Evolutionary conservation across 2,329 filamentous ascomycete genomes (phyloP).

Genomic region (Penicillium sp.): DNA sequence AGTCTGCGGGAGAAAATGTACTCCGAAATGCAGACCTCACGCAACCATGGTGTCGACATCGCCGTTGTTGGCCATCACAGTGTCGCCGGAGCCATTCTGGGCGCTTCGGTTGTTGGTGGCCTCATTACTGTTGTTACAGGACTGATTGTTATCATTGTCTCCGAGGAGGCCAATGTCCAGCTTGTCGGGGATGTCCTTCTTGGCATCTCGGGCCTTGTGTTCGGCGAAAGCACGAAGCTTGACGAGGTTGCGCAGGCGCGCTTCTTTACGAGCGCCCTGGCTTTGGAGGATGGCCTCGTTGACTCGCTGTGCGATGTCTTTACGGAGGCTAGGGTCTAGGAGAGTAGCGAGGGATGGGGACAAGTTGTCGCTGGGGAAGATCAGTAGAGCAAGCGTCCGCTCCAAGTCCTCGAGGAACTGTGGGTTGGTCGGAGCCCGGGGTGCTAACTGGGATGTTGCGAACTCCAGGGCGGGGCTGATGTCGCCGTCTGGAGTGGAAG

Average conservation of each 20-base stretch:
- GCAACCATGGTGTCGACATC: slow-evolving; percentile 45
- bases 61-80: slow-evolving; percentile 45
- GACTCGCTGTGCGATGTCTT: slow-evolving; percentile 81
- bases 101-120: slow-evolving; percentile 17
- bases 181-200: slow-evolving; percentile 49
- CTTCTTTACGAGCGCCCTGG: slow-evolving; percentile 72
- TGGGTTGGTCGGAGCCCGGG: slow-evolving; percentile 77
- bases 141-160: slow-evolving; percentile 20
- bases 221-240: slow-evolving; percentile 86
- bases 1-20: not conserved
- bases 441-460: slow-evolving; percentile 82
- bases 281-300: slow-evolving; percentile 83
- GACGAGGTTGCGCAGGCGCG: slow-evolving; percentile 78
- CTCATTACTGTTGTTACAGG: slow-evolving; percentile 26
- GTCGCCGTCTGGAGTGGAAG: slow-evolving; percentile 65
- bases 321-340: slow-evolving; percentile 75
- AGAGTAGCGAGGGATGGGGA: slow-evolving; percentile 74
- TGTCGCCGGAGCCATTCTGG: slow-evolving; percentile 39
- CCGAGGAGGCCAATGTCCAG: slow-evolving; percentile 48
- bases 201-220: slow-evolving; percentile 49
- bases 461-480: slow-evolving; percentile 82
- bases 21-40: slow-evolving; percentile 21
- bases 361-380: slow-evolving; percentile 81
- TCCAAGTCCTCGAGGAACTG: slow-evolving; percentile 86
- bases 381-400: slow-evolving; percentile 86